Evolutionary conservation across 2,329 filamentous ascomycete species (phyloP).

Genomic region (Metarhizium brunneum): DNA sequence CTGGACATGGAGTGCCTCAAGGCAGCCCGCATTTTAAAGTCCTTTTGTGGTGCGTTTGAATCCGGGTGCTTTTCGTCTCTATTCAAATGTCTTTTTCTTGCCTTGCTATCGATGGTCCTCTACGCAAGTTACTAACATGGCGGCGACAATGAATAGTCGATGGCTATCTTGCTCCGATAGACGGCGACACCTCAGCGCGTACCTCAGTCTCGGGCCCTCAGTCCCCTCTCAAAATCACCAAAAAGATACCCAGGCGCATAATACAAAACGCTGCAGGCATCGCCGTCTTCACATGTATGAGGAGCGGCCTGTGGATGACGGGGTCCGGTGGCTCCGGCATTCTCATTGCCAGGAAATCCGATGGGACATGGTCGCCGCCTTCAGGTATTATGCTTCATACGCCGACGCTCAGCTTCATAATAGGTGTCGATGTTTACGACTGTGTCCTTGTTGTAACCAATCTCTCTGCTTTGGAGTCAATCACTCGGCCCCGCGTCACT

Average conservation of each 20-base stretch:
- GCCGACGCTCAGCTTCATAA: slow-evolving; percentile 76
- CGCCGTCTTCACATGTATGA: slow-evolving; percentile 92
- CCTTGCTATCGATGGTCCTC: background rate
- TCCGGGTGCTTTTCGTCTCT: no score
- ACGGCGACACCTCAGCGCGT: slow-evolving; percentile 12
- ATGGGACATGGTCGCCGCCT: slow-evolving; percentile 85
- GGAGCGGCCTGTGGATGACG: slow-evolving; percentile 83
- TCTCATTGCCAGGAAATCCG: slow-evolving; percentile 71
- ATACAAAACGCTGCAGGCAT: slow-evolving; percentile 84
- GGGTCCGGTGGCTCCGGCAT: slow-evolving; percentile 87
- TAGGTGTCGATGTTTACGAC: slow-evolving; percentile 92
- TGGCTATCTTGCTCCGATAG: slow-evolving; percentile 42
- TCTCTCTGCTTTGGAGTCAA: slow-evolving; percentile 71
- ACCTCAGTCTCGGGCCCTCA: slow-evolving; percentile 28
- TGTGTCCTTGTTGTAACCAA: slow-evolving; percentile 91
- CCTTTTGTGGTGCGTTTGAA: slow-evolving; percentile 63
- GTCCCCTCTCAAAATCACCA: slow-evolving; percentile 45
- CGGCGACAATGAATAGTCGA: slow-evolving; percentile 31
- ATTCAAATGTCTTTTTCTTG: background rate
- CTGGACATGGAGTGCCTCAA: slow-evolving; percentile 88
- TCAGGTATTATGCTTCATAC: slow-evolving; percentile 89
- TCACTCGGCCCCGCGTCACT: slow-evolving; percentile 69
- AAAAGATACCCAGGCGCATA: slow-evolving; percentile 80
- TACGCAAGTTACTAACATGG: slow-evolving; percentile 2
- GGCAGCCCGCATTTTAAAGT: slow-evolving; percentile 78